Evolutionary conservation across 257 asterid species (phyloP).

Genomic region (Schizonepeta tenuifolia): DNA sequence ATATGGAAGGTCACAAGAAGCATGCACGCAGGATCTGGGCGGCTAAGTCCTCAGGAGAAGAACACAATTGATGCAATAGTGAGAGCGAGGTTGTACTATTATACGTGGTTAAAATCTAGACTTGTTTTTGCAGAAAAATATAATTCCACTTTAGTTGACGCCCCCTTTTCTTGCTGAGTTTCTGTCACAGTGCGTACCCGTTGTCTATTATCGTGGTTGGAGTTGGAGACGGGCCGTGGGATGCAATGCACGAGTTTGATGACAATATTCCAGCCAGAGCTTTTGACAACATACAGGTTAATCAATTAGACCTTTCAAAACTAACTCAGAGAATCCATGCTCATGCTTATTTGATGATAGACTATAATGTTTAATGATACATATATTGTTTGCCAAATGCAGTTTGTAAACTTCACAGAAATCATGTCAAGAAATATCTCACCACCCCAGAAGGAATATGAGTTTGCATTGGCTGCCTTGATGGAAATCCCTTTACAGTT

Average conservation of each 20-base stretch:
- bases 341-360: neutral
- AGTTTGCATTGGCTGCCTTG: slow-evolving; percentile 73
- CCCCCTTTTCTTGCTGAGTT: neutral
- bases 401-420: slow-evolving; percentile 93
- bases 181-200: slow-evolving; percentile 62
- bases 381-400: slow-evolving; percentile 28
- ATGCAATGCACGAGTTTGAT: slow-evolving; percentile 79
- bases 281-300: slow-evolving; percentile 94
- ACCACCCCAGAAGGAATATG: slow-evolving; percentile 70
- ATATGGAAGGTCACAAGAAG: slow-evolving; percentile 76
- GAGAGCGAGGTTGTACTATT: slow-evolving; percentile 65
- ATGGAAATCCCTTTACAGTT: slow-evolving; percentile 92
- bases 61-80: slow-evolving; percentile 79
- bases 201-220: slow-evolving; percentile 88
- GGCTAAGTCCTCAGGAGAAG: slow-evolving; percentile 74
- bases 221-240: slow-evolving; percentile 99
- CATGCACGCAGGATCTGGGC: slow-evolving; percentile 63
- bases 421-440: slow-evolving; percentile 79
- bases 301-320: no score
- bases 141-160: neutral
- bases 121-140: neutral
- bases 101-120: neutral
- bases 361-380: neutral
- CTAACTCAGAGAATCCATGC: neutral
- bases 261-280: slow-evolving; percentile 82